Conservation (phyloP, 306 rosid genomes). For the Dalbergia cochinchinensis region DNA sequence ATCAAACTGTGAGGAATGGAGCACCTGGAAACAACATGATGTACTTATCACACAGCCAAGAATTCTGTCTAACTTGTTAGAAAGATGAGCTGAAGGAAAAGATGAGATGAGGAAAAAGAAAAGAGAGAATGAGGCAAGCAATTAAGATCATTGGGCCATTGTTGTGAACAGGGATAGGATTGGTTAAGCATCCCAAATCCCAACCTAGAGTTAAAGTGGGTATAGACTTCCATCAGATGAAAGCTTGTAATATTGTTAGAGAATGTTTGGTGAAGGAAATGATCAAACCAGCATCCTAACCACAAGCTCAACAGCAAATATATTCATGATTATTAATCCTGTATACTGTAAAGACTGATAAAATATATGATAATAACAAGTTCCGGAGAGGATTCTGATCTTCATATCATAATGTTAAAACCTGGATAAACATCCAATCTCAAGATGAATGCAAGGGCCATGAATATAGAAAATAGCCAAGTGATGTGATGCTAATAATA, state of each 20-base stretch:
- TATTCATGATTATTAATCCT: slow-evolving; percentile 19
- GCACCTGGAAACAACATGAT: slow-evolving; percentile 31
- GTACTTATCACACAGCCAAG: slow-evolving; percentile 4
- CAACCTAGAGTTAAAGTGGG: slow-evolving; percentile 6
- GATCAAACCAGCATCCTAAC: slow-evolving; percentile 14
- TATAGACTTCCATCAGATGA: neutral
- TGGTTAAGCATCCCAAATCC: neutral
- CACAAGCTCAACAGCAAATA: neutral
- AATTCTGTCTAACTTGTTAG: slow-evolving; percentile 16
- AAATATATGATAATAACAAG: neutral
- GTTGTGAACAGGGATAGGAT: neutral
- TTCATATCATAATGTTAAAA: slow-evolving; percentile 2
- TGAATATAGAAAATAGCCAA: slow-evolving; percentile 20
- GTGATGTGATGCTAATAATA: neutral
- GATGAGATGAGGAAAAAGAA: slow-evolving; percentile 8
- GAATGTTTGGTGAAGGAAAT: neutral
- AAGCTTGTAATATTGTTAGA: neutral
- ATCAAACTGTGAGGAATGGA: slow-evolving; percentile 16
- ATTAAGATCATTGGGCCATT: slow-evolving; percentile 8
- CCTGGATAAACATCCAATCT: slow-evolving; percentile 24
- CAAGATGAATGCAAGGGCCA: slow-evolving; percentile 29
- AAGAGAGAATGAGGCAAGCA: slow-evolving; percentile 5
- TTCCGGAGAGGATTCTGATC: neutral
- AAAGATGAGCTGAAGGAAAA: neutral
- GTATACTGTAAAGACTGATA: slow-evolving; percentile 2